These are phyloP conservation scores for Coffea canephora DNA, from an alignment of 257 asterid genomes.

Conservation along the genomic window DNA sequence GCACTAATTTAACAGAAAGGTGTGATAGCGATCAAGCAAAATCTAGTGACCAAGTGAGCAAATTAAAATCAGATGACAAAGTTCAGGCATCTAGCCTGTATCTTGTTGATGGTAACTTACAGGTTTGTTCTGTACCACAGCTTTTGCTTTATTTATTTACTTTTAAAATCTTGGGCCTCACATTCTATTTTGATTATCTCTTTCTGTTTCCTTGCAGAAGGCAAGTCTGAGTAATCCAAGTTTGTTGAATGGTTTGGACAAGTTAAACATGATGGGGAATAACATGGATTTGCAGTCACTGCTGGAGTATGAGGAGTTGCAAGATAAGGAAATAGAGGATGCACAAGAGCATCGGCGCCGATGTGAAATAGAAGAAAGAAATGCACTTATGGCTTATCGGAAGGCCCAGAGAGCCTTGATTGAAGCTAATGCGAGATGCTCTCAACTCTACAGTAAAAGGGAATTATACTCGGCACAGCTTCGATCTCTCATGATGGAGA, in stretches of 20 bases:
- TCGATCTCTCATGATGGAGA: constrained; percentile 46
- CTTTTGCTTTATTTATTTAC: neutral
- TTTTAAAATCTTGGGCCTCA: neutral
- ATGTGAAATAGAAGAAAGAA: constrained; percentile 48
- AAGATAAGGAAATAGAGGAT: constrained; percentile 50
- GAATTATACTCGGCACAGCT: constrained; percentile 48
- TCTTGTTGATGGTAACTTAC: constrained; percentile 12
- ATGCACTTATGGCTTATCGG: constrained; percentile 42
- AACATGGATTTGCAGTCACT: constrained; percentile 28
- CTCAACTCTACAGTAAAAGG: constrained; percentile 40
- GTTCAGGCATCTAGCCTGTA: constrained; percentile 13
- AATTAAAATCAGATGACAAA: constrained; percentile 15
- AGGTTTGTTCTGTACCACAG: constrained; percentile 13
- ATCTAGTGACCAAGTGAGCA: constrained; percentile 17
- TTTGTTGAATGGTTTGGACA: constrained; percentile 23
- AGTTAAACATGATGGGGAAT: constrained; percentile 26
- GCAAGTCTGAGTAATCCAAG: constrained; percentile 17
- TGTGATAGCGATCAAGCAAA: constrained; percentile 13
- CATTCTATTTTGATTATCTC: constrained; percentile 4
- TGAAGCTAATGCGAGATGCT: constrained; percentile 51
- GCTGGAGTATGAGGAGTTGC: constrained; percentile 41
- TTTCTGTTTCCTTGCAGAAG: constrained; percentile 15
- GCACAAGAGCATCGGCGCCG: constrained; percentile 47
- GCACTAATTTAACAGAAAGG: constrained; percentile 16
- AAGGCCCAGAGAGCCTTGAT: constrained; percentile 47